Evolutionary conservation across 2,329 filamentous ascomycete species (phyloP).

Genomic region (Aureobasidium sp.): DNA sequence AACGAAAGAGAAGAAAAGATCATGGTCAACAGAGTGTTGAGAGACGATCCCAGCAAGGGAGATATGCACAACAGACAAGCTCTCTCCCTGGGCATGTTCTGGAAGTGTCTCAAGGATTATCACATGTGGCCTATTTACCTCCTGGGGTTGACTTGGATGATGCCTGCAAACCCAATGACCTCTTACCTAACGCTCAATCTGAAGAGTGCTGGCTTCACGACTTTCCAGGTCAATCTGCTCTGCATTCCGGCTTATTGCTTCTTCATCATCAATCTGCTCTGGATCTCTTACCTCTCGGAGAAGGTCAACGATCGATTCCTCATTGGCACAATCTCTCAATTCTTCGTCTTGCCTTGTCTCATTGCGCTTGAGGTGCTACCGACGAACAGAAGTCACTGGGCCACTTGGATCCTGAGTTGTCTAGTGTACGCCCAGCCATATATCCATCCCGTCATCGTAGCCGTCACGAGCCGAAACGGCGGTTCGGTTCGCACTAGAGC

Average conservation of each 20-base stretch:
- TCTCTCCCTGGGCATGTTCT: conserved; percentile 42
- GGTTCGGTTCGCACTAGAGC: conserved; percentile 56
- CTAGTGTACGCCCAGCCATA: conserved; percentile 36
- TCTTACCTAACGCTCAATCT: conserved; percentile 36
- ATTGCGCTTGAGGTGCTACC: conserved; percentile 33
- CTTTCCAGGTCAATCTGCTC: conserved; percentile 38
- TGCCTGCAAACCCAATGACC: conserved; percentile 32
- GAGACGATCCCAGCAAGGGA: conserved; percentile 52
- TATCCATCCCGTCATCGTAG: conserved; percentile 53
- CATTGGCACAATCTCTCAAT: conserved; percentile 36
- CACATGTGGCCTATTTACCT: conserved; percentile 53
- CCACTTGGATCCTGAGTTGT: conserved; percentile 33
- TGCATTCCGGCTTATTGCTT: conserved; percentile 40
- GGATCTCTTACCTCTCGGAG: conserved; percentile 42
- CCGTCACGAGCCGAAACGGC: conserved; percentile 55
- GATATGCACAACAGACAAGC: conserved; percentile 54
- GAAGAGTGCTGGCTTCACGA: conserved; percentile 33
- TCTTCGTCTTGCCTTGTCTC: conserved; percentile 37
- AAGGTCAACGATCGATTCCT: conserved; percentile 48
- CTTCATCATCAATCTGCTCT: conserved; percentile 45
- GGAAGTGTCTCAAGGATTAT: conserved; percentile 46
- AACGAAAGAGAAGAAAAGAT: conserved; percentile 61
- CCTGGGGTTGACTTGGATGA: conserved; percentile 39
- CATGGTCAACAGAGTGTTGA: conserved; percentile 57
- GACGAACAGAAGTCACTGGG: conserved; percentile 31